Percentiles rank a stretch among this genome's conserved stretches.
Conservation (phyloP, 805 yeast genomes). For the Myxozyma lipomycoides region DNA sequence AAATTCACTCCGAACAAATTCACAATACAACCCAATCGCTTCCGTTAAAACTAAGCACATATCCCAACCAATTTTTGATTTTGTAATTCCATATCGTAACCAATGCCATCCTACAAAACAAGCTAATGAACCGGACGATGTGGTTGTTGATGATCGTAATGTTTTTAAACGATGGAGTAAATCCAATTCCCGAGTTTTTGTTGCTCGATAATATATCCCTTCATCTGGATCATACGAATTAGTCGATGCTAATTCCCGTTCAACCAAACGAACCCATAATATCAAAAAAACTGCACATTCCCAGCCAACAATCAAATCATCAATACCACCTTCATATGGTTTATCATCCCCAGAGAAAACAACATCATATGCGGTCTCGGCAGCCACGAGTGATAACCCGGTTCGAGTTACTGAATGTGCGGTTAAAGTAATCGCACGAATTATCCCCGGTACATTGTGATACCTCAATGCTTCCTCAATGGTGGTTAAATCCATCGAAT, state of each 20-base stretch:
- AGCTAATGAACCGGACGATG: neutral
- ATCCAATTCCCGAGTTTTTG: constrained; percentile 22
- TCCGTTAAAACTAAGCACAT: neutral
- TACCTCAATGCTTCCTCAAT: constrained; percentile 16
- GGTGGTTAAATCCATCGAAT: constrained; percentile 9
- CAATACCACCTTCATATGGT: constrained; percentile 12
- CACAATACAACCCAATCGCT: neutral
- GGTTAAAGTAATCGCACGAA: constrained; percentile 6
- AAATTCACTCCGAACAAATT: neutral
- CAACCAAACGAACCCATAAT: constrained; percentile 21
- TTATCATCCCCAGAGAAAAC: constrained; percentile 2
- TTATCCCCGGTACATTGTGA: constrained; percentile 20
- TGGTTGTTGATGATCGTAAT: neutral
- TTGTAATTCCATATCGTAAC: constrained; percentile 15
- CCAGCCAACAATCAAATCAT: constrained; percentile 21
- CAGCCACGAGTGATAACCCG: constrained; percentile 11
- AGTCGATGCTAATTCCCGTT: constrained; percentile 17
- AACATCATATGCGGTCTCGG: constrained; percentile 19
- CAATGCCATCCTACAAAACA: constrained; percentile 24
- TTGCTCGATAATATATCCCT: constrained; percentile 12
- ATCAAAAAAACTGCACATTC: constrained; percentile 17
- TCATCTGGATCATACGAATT: constrained; percentile 1
- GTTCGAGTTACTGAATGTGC: constrained; percentile 5
- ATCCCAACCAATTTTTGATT: neutral
- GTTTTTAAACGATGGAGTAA: constrained; percentile 12